A percentile compares a stretch with the other conserved stretches of the same genome.
Evolutionary conservation across 345 rosid genomes (phyloP).

Genomic region (Turnera subulata): DNA sequence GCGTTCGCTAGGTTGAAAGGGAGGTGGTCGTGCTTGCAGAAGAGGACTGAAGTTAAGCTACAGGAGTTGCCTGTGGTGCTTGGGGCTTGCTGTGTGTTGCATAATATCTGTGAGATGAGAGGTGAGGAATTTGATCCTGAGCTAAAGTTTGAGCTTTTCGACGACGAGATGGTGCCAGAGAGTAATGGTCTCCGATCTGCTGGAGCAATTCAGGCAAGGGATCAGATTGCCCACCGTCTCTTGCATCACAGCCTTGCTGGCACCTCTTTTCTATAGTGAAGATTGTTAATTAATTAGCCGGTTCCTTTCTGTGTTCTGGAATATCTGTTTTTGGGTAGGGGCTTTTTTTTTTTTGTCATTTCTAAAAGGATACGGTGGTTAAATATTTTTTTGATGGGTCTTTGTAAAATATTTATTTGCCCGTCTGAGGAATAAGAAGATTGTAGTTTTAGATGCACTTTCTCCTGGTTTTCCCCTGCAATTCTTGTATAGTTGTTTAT

Average conservation of each 20-base stretch:
- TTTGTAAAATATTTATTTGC: conserved; percentile 11
- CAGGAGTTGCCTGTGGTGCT: conserved; percentile 76
- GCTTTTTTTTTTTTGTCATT: not conserved
- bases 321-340: not conserved
- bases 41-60: conserved; percentile 71
- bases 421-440: not conserved
- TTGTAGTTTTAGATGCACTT: too few species aligned
- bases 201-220: conserved; percentile 46
- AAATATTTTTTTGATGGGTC: conserved; percentile 9
- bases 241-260: conserved; percentile 67
- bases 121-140: conserved; percentile 50
- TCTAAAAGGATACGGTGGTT: not conserved
- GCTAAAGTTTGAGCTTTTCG: conserved; percentile 43
- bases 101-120: conserved; percentile 76
- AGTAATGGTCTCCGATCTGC: conserved; percentile 40
- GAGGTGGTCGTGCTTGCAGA: conserved; percentile 77
- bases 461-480: too few species aligned
- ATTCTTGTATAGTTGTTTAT: too few species aligned
- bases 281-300: not conserved
- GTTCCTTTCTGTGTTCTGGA: not conserved
- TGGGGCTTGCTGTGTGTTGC: conserved; percentile 83
- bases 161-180: conserved; percentile 65
- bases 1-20: conserved; percentile 62
- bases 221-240: conserved; percentile 68
- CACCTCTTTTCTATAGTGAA: conserved; percentile 30